These are phyloP conservation scores for Saccharomyces pastorianus DNA, from an alignment of 1,139 yeast genomes.

Conservation along the genomic window DNA sequence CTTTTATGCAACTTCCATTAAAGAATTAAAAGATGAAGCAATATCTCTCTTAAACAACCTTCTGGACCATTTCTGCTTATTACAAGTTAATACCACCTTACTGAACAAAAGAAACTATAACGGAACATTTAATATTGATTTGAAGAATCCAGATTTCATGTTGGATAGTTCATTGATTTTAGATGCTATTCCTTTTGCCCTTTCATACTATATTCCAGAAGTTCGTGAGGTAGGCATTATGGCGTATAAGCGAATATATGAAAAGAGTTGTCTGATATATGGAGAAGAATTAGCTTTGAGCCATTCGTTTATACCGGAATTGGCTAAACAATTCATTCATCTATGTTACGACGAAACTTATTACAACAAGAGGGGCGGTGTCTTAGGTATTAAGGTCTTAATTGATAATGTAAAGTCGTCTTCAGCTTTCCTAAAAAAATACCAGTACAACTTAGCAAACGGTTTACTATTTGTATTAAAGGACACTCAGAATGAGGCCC, in stretches of 20 bases:
- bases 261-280: conserved; percentile 57
- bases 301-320: conserved; percentile 66
- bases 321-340: conserved; percentile 79
- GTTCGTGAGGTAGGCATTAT: conserved; percentile 67
- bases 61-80: conserved; percentile 69
- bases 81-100: conserved; percentile 68
- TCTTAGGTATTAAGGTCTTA: conserved; percentile 70
- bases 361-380: conserved; percentile 81
- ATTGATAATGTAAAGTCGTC: conserved; percentile 63
- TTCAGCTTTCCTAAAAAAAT: conserved; percentile 58
- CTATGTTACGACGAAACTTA: conserved; percentile 86
- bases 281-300: conserved; percentile 62
- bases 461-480: conserved; percentile 83
- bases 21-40: conserved; percentile 69
- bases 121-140: conserved; percentile 67
- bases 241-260: conserved; percentile 55
- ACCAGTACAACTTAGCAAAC: conserved; percentile 78
- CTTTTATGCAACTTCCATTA: conserved; percentile 67
- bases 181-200: conserved; percentile 68
- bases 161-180: conserved; percentile 65
- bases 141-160: conserved; percentile 67
- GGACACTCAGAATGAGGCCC: conserved; percentile 87
- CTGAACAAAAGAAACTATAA: conserved; percentile 62
- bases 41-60: conserved; percentile 51
- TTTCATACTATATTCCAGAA: conserved; percentile 65